These are phyloP conservation scores for Tetradesmus lagerheimii DNA, from an alignment of 139 green algal genomes.

Conservation along the genomic window DNA sequence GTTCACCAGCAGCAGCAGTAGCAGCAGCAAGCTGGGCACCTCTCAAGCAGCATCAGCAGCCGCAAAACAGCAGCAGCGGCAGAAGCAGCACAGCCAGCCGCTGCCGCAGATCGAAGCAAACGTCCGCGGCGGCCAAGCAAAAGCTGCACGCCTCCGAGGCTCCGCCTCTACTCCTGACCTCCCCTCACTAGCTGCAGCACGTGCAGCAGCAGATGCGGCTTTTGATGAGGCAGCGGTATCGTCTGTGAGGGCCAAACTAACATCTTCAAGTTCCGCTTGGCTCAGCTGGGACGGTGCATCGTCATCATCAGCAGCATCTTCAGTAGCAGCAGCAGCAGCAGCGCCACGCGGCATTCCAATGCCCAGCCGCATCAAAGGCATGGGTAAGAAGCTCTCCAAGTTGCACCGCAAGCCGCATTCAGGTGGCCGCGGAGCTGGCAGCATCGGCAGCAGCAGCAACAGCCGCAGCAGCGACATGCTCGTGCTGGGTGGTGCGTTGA, in stretches of 20 bases:
- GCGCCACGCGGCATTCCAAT: not conserved
- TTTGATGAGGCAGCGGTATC: not conserved
- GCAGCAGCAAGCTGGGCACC: no score
- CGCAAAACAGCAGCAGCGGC: no score
- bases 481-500: not conserved
- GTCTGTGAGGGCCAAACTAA: not conserved
- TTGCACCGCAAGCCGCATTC: not conserved
- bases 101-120: not conserved
- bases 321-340: conserved; percentile 20
- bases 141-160: not conserved
- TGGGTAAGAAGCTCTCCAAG: not conserved
- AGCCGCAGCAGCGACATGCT: not conserved
- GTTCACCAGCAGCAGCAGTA: no score
- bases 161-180: not conserved
- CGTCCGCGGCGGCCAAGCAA: not conserved
- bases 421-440: not conserved
- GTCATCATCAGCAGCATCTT: not conserved
- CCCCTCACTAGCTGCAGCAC: not conserved
- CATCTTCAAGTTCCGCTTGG: not conserved
- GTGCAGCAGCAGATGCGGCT: conserved; percentile 13
- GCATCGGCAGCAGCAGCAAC: not conserved
- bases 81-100: not conserved
- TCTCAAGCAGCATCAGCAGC: no score
- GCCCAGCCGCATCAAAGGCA: not conserved
- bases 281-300: not conserved